Conservation (phyloP, 345 rosid genomes). For the Linum lewisii region DNA sequence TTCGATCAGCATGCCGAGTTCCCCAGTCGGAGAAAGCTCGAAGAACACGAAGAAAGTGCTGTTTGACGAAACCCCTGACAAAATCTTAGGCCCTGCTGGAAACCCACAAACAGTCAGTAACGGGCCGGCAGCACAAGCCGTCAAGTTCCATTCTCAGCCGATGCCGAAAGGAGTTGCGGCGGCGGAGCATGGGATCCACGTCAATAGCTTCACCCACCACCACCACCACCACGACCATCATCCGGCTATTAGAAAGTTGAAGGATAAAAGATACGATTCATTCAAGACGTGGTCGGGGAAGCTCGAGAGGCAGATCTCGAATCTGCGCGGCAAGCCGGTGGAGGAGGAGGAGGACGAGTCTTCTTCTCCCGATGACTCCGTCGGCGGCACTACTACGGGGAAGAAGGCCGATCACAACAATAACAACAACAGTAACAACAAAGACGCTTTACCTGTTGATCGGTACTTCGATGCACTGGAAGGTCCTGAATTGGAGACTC, state of each 20-base stretch:
- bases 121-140: slow-evolving; percentile 13
- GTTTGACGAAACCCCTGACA: slow-evolving; percentile 14
- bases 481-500: slow-evolving; percentile 85
- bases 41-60: slow-evolving; percentile 17
- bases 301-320: slow-evolving; percentile 66
- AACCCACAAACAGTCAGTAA: slow-evolving; percentile 10
- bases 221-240: slow-evolving; percentile 16
- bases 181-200: slow-evolving; percentile 9
- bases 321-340: slow-evolving; percentile 46
- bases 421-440: slow-evolving; percentile 10
- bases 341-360: slow-evolving; percentile 5
- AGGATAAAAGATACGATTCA: slow-evolving; percentile 58
- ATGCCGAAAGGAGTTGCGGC: slow-evolving; percentile 35
- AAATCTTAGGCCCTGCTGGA: slow-evolving; percentile 5
- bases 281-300: slow-evolving; percentile 89
- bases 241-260: slow-evolving; percentile 28
- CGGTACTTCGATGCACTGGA: slow-evolving; percentile 73
- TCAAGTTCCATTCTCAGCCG: slow-evolving; percentile 51
- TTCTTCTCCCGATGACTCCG: slow-evolving; percentile 16
- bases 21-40: slow-evolving; percentile 25
- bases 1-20: slow-evolving; percentile 63
- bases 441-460: slow-evolving; percentile 52
- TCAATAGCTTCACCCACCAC: slow-evolving; percentile 16
- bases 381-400: background rate
- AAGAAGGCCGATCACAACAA: slow-evolving; percentile 17